Evolutionary conservation across 805 yeast genomes (phyloP), one percentile per base, ranked within the genome.

Genomic region (Ogataea trehaloabstinens): DNA sequence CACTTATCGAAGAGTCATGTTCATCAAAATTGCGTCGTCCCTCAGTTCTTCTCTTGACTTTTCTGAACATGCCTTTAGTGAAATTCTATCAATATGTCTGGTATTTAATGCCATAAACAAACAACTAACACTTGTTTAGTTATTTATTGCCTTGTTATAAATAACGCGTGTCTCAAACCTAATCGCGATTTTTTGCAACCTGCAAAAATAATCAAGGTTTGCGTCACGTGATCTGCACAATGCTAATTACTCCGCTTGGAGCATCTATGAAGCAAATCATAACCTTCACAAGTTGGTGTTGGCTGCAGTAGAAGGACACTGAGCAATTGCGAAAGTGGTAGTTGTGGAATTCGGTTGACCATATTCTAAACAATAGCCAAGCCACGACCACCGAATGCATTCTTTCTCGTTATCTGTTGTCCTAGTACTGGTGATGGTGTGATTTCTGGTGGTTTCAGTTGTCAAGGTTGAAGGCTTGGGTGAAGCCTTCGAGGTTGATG

Each of bases 11-110:
- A 12, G 53, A 51, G 24, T 41, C 38, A 35, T 47, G 48, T 12
- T 48, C 45, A 40, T 66, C 71, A 50, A 82, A 83, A 61, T 84
- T 82, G 53, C 78, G 73, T 46, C 93, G 73, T 1, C 88, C 85
- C 1, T 84, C 78, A 2, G 86, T 78, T 61, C 87, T 75, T 65
- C 87, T 76, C 56, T 80, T 83, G n/a, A 75, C 67, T 48, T 79
- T 85, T 61, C 89, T 76, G 53, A 82, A 82, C 90, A 84, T 83
- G 20, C 17, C 30, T 21, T 6, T 8, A 8, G 25, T n/a, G n/a
- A n/a, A n/a, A n/a, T n/a, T n/a, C n/a, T n/a, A n/a, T n/a, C 6
- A 13, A 28, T 10, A 36, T 19, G 28, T 37, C 37, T 31, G 36
- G 29, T 15, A n/a, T n/a, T n/a, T n/a, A n/a, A n/a, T n/a, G n/a